phyloP scores from a whole-genome alignment of 192 early-diverging fungal species.

The Coemansia sp. region DNA sequence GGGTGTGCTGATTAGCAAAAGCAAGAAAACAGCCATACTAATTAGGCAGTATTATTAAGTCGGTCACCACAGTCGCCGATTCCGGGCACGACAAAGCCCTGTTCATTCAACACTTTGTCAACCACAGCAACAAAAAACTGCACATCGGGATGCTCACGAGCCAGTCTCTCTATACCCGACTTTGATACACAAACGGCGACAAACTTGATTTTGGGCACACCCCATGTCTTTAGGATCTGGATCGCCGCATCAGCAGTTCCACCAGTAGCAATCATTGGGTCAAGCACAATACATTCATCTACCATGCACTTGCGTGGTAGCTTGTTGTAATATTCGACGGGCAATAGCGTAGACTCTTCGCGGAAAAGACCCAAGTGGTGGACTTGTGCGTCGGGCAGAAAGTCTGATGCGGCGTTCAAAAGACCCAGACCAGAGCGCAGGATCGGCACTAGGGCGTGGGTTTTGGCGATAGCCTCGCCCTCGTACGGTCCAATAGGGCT shows the following conservation, averaged over 20 bases:
- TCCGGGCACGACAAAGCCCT: constrained; percentile 63
- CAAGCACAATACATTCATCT: constrained; percentile 71
- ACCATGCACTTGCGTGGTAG: constrained; percentile 67
- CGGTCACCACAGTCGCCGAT: constrained; percentile 73
- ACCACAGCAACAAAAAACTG: constrained; percentile 58
- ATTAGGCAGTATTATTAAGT: constrained; percentile 56
- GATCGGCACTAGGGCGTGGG: constrained; percentile 63
- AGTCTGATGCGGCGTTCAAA: constrained; percentile 55
- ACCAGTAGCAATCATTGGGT: constrained; percentile 83
- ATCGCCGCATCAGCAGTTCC: constrained; percentile 76
- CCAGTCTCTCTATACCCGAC: constrained; percentile 52
- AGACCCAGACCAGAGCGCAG: constrained; percentile 65
- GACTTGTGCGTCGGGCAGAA: constrained; percentile 70
- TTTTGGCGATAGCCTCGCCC: constrained; percentile 32
- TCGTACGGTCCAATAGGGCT: constrained; percentile 57
- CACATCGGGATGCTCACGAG: constrained; percentile 58
- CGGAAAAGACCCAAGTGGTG: constrained; percentile 80
- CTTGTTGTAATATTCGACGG: constrained; percentile 95
- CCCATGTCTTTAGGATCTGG: constrained; percentile 79
- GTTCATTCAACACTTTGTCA: constrained; percentile 58
- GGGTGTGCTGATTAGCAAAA: neutral
- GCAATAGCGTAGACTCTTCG: constrained; percentile 76
- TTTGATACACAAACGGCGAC: constrained; percentile 62
- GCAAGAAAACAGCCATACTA: neutral
- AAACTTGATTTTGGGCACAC: constrained; percentile 68